Conservation (phyloP, 768 basidiomycete species). For the Xerocomus brunneocitrinus region DNA sequence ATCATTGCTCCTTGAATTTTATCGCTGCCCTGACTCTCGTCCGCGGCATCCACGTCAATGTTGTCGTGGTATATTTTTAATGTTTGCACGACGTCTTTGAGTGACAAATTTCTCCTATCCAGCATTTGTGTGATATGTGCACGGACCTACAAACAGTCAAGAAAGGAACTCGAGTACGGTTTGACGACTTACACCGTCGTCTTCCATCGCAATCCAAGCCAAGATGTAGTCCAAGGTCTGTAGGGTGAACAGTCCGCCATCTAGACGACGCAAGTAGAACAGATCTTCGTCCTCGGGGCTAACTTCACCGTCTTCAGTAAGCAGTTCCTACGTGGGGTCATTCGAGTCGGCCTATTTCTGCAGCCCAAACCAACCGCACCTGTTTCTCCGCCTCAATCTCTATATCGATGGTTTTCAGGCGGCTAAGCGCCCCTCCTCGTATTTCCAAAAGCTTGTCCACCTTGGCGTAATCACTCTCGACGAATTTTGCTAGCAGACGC, state of each 20-base stretch:
- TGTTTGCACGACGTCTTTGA: constrained; percentile 67
- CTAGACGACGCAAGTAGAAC: constrained; percentile 83
- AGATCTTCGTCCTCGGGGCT: constrained; percentile 62
- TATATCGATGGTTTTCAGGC: constrained; percentile 56
- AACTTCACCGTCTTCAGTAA: constrained; percentile 53
- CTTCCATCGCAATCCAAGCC: constrained; percentile 96
- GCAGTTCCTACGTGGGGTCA: constrained; percentile 40
- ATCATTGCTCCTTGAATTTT: constrained; percentile 40
- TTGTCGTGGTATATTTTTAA: constrained; percentile 71
- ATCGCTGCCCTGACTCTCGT: constrained; percentile 17
- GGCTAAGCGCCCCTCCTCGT: constrained; percentile 60
- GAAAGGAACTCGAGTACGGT: not conserved
- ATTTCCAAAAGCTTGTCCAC: constrained; percentile 90
- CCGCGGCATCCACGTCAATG: constrained; percentile 51
- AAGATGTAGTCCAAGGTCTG: constrained; percentile 93
- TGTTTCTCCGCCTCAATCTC: constrained; percentile 69
- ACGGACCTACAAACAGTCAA: constrained; percentile 56
- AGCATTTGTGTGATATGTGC: constrained; percentile 75
- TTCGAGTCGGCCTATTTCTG: not conserved
- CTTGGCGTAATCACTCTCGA: constrained; percentile 90
- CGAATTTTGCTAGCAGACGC: constrained; percentile 88
- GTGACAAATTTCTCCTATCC: constrained; percentile 61
- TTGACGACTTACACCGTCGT: constrained; percentile 75
- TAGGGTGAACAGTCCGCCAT: constrained; percentile 81
- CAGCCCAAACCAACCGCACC: constrained; percentile 33